These are phyloP conservation scores for Leucosporidium scottii DNA, from an alignment of 768 basidiomycete genomes.

Conservation along the genomic window DNA sequence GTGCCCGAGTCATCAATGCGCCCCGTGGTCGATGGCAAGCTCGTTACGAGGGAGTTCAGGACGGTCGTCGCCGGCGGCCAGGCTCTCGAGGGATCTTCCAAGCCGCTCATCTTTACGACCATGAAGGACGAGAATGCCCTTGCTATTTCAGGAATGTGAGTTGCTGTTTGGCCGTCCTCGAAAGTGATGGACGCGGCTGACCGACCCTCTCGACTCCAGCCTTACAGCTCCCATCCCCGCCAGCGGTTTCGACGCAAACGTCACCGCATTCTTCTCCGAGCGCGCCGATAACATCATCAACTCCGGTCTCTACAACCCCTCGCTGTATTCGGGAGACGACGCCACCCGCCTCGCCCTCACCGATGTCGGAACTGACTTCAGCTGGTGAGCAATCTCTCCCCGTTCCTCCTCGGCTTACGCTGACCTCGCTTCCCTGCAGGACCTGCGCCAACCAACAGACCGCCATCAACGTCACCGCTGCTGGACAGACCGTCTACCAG, in stretches of 20 bases:
- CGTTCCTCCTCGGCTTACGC: neutral
- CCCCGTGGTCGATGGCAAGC: slow-evolving; percentile 58
- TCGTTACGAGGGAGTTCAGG: slow-evolving; percentile 49
- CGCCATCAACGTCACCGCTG: slow-evolving; percentile 4
- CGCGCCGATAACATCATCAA: slow-evolving; percentile 44
- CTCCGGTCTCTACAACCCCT: slow-evolving; percentile 17
- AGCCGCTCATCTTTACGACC: slow-evolving; percentile 57
- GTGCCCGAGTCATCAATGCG: slow-evolving; percentile 54
- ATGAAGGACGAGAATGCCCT: slow-evolving; percentile 64
- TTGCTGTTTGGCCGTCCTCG: neutral
- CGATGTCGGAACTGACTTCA: slow-evolving; percentile 26
- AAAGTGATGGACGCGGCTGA: neutral
- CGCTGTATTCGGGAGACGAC: neutral
- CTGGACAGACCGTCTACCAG: slow-evolving; percentile 8
- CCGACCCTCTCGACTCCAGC: slow-evolving; percentile 41
- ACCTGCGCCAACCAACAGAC: slow-evolving; percentile 28
- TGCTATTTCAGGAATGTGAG: slow-evolving; percentile 34
- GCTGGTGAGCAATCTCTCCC: slow-evolving; percentile 11
- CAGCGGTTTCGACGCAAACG: slow-evolving; percentile 44
- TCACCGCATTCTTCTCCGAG: slow-evolving; percentile 51
- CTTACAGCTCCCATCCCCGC: slow-evolving; percentile 42
- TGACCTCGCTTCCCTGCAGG: neutral
- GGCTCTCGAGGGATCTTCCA: neutral
- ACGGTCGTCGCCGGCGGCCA: neutral
- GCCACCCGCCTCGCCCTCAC: slow-evolving; percentile 7